Conservation (phyloP, 2,329 filamentous ascomycete genomes). For the Hymenoscyphus albidus region DNA sequence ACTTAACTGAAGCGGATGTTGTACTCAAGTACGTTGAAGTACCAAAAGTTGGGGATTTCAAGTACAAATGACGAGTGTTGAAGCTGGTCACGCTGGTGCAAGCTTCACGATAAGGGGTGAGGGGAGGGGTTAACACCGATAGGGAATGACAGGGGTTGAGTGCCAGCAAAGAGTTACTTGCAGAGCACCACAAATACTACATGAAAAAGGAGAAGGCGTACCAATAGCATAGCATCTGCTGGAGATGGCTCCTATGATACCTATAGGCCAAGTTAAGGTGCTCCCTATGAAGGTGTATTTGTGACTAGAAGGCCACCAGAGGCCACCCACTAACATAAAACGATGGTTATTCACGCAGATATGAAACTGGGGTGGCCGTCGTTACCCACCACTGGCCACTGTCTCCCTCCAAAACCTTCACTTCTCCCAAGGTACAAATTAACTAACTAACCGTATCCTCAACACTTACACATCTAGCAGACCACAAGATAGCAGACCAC, state of each 20-base stretch:
- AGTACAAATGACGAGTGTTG: neutral
- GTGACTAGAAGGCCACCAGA: neutral
- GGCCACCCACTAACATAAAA: too few relatives aligned
- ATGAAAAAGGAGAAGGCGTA: slow-evolving; percentile 10
- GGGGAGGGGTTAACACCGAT: too few relatives aligned
- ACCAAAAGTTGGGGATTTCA: neutral
- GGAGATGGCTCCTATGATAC: neutral
- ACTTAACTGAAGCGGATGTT: neutral
- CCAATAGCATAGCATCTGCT: slow-evolving; percentile 10
- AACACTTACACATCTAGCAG: slow-evolving; percentile 5
- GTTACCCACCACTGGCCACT: too few relatives aligned
- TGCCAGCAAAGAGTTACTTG: neutral
- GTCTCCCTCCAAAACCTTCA: slow-evolving; percentile 3
- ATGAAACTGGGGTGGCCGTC: slow-evolving; percentile 20
- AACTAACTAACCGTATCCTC: slow-evolving; percentile 2
- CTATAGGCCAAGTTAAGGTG: neutral
- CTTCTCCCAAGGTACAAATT: neutral
- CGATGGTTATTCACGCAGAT: slow-evolving; percentile 14
- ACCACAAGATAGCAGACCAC: slow-evolving; percentile 21
- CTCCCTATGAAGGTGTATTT: slow-evolving; percentile 4
- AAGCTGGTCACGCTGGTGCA: neutral
- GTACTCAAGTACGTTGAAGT: too few relatives aligned
- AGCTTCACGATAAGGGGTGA: neutral
- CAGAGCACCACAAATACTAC: neutral
- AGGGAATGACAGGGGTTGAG: neutral